phyloP scores from a whole-genome alignment of 139 green algal species.

The Chlorella sp. region DNA sequence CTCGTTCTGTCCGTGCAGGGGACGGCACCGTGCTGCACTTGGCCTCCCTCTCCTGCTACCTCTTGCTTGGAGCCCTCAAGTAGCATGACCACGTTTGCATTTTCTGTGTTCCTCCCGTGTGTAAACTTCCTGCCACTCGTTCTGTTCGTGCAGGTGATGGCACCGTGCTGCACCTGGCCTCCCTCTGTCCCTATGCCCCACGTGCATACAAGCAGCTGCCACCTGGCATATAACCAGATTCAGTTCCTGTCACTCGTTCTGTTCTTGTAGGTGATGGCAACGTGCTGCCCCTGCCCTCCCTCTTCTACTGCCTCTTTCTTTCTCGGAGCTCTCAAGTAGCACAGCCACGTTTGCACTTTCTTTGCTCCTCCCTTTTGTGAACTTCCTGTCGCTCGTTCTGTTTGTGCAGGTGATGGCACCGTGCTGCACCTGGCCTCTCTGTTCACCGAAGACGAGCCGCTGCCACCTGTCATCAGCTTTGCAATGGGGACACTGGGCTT shows the following conservation, averaged over 20 bases:
- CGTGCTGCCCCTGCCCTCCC: too few species aligned
- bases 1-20: slow-evolving; percentile 25
- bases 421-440: slow-evolving; percentile 87
- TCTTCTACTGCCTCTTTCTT: too few species aligned
- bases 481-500: slow-evolving; percentile 94
- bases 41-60: too few species aligned
- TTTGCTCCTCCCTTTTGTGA: too few species aligned
- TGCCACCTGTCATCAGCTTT: slow-evolving; percentile 89
- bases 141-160: slow-evolving; percentile 56
- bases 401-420: slow-evolving; percentile 61
- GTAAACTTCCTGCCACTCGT: background rate
- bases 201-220: background rate
- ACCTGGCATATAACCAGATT: background rate
- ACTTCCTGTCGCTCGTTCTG: background rate
- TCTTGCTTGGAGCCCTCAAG: too few species aligned
- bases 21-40: slow-evolving; percentile 82
- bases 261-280: slow-evolving; percentile 68
- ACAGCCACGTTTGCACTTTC: background rate
- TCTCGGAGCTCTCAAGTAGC: too few species aligned
- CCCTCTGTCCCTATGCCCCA: too few species aligned
- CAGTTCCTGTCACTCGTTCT: background rate
- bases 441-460: slow-evolving; percentile 79
- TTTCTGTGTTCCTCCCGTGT: too few species aligned
- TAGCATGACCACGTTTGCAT: background rate
- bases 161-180: too few species aligned